Evolutionary conservation across 2,329 filamentous ascomycete genomes (phyloP).

Genomic region (Alternaria viburni): DNA sequence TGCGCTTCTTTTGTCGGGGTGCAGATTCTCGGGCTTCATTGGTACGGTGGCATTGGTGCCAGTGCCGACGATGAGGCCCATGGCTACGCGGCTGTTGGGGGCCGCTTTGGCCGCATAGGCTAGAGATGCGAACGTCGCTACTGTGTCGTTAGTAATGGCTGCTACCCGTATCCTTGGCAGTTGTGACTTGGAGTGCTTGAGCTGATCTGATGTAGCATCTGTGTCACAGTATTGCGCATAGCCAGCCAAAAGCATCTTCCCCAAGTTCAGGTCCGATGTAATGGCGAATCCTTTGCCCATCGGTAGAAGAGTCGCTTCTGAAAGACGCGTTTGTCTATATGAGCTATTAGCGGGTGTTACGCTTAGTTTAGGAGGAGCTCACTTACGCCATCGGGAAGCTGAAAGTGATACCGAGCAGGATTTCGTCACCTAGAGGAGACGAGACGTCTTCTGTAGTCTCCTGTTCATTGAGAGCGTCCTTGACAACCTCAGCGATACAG

Average conservation of each 20-base stretch:
- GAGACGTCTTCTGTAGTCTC: conserved; percentile 17
- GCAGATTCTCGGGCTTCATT: conserved; percentile 67
- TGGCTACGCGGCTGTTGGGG: conserved; percentile 69
- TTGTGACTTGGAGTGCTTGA: conserved; percentile 22
- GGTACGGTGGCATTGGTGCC: conserved; percentile 83
- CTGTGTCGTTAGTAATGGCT: conserved; percentile 82
- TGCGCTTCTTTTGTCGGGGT: conserved; percentile 63
- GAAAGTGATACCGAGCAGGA: conserved; percentile 73
- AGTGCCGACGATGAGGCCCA: conserved; percentile 83
- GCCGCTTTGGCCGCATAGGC: conserved; percentile 72
- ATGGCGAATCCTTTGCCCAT: conserved; percentile 77
- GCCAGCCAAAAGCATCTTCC: conserved; percentile 63
- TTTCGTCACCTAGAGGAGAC: conserved; percentile 49
- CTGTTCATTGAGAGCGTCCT: conserved; percentile 58
- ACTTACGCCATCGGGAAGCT: conserved; percentile 69
- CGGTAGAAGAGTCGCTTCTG: conserved; percentile 67
- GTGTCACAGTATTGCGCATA: conserved; percentile 62
- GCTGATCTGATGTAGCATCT: conserved; percentile 36
- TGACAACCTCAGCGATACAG: conserved; percentile 76
- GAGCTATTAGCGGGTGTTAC: too few relatives aligned
- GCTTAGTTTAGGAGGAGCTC: too few relatives aligned
- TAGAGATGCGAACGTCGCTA: conserved; percentile 78
- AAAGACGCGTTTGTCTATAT: conserved; percentile 62
- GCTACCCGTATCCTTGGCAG: conserved; percentile 70
- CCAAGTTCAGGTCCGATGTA: conserved; percentile 65